phyloP scores from a whole-genome alignment of 192 early-diverging fungal genomes.

The Backusella sp. region DNA sequence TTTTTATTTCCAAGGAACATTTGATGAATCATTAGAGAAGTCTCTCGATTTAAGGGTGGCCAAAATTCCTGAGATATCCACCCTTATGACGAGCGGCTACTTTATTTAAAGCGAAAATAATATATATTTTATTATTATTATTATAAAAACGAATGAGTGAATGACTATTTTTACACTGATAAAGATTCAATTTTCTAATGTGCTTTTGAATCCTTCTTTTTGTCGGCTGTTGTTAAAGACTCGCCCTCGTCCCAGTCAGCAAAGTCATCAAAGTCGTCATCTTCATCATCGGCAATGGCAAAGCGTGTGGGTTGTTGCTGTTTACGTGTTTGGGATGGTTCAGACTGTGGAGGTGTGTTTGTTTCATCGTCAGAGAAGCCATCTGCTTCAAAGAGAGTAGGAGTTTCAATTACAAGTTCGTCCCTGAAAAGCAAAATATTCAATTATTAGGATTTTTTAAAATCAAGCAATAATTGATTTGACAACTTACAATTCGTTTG shows the following conservation, averaged over 20 bases:
- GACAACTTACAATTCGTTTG: constrained; percentile 35
- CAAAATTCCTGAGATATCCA: too few relatives aligned
- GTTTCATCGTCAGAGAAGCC: constrained; percentile 7
- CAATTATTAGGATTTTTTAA: background rate
- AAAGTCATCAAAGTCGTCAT: constrained; percentile 18
- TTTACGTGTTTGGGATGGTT: background rate
- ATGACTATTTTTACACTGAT: background rate
- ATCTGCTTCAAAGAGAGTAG: constrained; percentile 28
- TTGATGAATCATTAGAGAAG: too few relatives aligned
- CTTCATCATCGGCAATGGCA: constrained; percentile 1
- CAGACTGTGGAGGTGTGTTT: background rate
- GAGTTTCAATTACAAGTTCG: constrained; percentile 51
- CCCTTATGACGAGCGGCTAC: too few relatives aligned
- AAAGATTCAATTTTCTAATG: background rate
- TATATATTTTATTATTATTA: background rate
- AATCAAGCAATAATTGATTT: background rate
- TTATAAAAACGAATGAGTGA: background rate
- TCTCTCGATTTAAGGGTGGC: too few relatives aligned
- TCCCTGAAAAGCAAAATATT: constrained; percentile 34
- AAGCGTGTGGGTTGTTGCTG: background rate
- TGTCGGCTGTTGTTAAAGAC: background rate
- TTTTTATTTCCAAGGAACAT: too few relatives aligned
- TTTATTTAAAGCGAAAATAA: background rate
- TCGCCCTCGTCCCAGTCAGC: constrained; percentile 15
- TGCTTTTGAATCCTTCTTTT: background rate